Percentiles rank a stretch among this genome's conserved stretches.
Evolutionary conservation across 306 rosid species (phyloP).

Genomic region (Cicer arietinum): DNA sequence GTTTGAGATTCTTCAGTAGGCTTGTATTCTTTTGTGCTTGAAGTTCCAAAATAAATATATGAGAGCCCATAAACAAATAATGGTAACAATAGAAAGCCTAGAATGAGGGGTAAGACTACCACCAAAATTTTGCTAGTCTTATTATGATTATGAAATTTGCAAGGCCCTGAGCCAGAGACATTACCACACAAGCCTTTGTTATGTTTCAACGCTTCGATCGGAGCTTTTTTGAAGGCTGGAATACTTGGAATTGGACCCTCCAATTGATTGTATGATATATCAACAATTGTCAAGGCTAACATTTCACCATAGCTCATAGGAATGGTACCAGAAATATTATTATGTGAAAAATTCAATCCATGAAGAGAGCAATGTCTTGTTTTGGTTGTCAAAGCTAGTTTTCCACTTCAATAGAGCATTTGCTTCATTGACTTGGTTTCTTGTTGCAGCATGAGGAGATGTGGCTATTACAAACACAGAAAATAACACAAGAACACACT

Average conservation of each 20-base stretch:
- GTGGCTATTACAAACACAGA: neutral
- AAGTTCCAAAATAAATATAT: neutral
- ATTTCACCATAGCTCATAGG: neutral
- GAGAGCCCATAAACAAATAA: neutral
- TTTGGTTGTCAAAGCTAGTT: neutral
- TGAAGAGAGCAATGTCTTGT: neutral
- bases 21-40: neutral
- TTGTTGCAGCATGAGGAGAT: neutral
- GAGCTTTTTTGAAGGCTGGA: neutral
- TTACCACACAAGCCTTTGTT: constrained; percentile 14
- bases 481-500: neutral
- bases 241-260: constrained; percentile 21
- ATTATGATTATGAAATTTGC: neutral
- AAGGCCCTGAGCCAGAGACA: neutral
- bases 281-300: neutral
- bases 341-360: constrained; percentile 9
- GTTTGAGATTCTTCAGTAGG: no score
- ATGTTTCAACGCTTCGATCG: neutral
- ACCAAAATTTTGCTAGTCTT: neutral
- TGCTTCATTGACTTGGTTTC: neutral
- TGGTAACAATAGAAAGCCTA: neutral
- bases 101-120: neutral
- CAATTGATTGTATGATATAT: neutral
- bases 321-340: neutral
- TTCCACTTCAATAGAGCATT: constrained; percentile 5